Percentiles rank a stretch among this genome's conserved stretches.
Evolutionary conservation across 176 grass and related monocot genomes (phyloP).

Genomic region (Raddia distichophylla): DNA sequence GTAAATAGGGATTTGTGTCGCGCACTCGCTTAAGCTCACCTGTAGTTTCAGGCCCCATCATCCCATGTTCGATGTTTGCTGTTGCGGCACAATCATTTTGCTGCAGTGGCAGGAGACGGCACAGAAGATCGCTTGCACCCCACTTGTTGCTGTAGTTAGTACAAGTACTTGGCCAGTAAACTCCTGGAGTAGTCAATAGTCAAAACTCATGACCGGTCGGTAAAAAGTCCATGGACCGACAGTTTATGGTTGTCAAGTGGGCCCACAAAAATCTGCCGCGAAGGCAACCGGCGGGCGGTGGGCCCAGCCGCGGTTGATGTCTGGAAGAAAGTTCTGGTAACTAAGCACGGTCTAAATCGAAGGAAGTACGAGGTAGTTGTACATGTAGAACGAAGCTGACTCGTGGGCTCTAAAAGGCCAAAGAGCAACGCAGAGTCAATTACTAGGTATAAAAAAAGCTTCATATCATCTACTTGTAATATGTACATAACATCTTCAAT

Average conservation of each 20-base stretch:
- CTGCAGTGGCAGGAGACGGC: not conserved
- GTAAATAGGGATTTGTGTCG: not conserved
- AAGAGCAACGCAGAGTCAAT: no score
- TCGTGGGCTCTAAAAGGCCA: not conserved
- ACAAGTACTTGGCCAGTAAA: not conserved
- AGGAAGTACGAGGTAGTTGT: not conserved
- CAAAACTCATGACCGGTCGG: not conserved
- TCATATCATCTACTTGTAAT: no score
- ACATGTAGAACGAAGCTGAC: not conserved
- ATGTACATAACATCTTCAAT: no score
- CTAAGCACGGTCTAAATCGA: not conserved
- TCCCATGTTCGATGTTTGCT: not conserved
- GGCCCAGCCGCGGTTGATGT: not conserved
- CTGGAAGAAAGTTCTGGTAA: slow-evolving; percentile 7
- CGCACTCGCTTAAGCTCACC: not conserved
- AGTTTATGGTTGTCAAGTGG: not conserved
- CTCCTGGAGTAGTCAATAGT: slow-evolving; percentile 12
- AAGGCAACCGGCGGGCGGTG: not conserved
- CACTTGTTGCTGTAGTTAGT: not conserved
- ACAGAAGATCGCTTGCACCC: slow-evolving; percentile 36
- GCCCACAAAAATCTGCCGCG: not conserved
- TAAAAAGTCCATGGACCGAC: slow-evolving; percentile 22
- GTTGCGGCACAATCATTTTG: slow-evolving; percentile 17
- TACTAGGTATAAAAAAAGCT: no score
- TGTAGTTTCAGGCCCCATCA: not conserved